Evolutionary conservation across 2,329 filamentous ascomycete species (phyloP).

Genomic region (Epicoccum sorghinum): DNA sequence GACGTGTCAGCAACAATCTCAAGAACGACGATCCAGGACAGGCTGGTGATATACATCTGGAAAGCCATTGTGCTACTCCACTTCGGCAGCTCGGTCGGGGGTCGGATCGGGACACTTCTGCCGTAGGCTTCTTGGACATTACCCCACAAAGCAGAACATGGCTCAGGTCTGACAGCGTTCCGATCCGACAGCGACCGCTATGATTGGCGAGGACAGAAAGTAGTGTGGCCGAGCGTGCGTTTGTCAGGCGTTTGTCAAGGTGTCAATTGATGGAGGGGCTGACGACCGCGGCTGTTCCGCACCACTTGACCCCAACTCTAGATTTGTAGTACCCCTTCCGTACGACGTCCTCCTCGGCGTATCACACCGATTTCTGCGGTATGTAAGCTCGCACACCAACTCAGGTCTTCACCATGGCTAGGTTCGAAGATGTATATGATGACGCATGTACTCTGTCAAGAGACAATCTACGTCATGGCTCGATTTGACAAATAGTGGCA

Average conservation of each 20-base stretch:
- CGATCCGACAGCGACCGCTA: not conserved
- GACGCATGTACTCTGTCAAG: not conserved
- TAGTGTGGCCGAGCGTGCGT: constrained; percentile 1
- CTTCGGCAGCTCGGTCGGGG: constrained; percentile 31
- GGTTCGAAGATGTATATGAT: not conserved
- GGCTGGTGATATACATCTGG: constrained; percentile 5
- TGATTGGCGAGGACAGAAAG: constrained; percentile 20
- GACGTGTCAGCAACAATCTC: not conserved
- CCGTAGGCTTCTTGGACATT: not conserved
- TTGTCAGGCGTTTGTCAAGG: constrained; percentile 25
- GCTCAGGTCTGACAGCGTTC: too few species aligned
- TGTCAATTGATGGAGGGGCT: constrained; percentile 5
- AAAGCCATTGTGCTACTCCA: constrained; percentile 5
- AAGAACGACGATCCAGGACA: not conserved
- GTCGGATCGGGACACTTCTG: not conserved
- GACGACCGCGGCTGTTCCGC: not conserved
- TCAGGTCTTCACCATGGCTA: too few species aligned
- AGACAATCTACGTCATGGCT: constrained; percentile 5
- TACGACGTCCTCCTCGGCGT: too few species aligned
- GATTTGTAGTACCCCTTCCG: too few species aligned
- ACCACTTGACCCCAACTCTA: not conserved
- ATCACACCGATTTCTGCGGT: too few species aligned
- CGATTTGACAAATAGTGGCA: constrained; percentile 1
- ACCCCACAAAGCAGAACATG: constrained; percentile 28
- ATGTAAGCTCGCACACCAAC: too few species aligned